Evolutionary conservation across 2,329 filamentous ascomycete species (phyloP).

Genomic region (Aspergillus terreus): DNA sequence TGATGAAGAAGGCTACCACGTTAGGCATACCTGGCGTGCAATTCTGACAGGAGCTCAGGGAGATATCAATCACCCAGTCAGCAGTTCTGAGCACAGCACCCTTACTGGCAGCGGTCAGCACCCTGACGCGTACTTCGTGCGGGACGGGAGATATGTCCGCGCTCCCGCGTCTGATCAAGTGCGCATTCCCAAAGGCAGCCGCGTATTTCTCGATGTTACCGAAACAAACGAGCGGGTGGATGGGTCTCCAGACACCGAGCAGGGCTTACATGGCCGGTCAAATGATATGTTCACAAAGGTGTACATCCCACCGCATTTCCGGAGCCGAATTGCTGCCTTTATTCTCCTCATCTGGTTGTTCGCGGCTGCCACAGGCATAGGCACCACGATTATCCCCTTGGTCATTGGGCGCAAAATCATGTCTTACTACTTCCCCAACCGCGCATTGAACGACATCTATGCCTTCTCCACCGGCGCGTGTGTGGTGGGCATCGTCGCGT

Average conservation of each 20-base stretch:
- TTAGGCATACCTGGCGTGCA: conserved; percentile 57
- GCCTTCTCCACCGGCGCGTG: conserved; percentile 91
- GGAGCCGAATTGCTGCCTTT: conserved; percentile 74
- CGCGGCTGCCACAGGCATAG: conserved; percentile 80
- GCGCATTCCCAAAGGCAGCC: conserved; percentile 78
- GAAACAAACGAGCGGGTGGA: conserved; percentile 64
- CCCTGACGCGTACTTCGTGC: conserved; percentile 51
- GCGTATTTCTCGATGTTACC: conserved; percentile 75
- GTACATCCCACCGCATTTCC: conserved; percentile 82
- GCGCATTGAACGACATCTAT: conserved; percentile 89
- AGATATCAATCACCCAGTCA: conserved; percentile 33
- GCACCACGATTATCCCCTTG: conserved; percentile 80
- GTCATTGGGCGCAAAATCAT: conserved; percentile 80
- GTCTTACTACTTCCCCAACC: conserved; percentile 64
- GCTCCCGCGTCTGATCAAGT: conserved; percentile 95
- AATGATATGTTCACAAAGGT: conserved; percentile 65
- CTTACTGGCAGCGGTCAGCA: conserved; percentile 38
- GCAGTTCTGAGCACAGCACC: conserved; percentile 27
- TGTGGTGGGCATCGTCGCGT: conserved; percentile 66
- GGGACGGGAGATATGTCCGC: conserved; percentile 78
- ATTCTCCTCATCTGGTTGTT: conserved; percentile 91
- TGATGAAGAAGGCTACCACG: conserved; percentile 75
- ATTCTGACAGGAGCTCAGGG: conserved; percentile 35
- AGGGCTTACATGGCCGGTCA: conserved; percentile 58
- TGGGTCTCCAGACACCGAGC: conserved; percentile 50